Evolutionary conservation across 2,329 filamentous ascomycete genomes (phyloP), one percentile per base, ranked within the genome.

Genomic region (Arthrinium puccinioides): DNA sequence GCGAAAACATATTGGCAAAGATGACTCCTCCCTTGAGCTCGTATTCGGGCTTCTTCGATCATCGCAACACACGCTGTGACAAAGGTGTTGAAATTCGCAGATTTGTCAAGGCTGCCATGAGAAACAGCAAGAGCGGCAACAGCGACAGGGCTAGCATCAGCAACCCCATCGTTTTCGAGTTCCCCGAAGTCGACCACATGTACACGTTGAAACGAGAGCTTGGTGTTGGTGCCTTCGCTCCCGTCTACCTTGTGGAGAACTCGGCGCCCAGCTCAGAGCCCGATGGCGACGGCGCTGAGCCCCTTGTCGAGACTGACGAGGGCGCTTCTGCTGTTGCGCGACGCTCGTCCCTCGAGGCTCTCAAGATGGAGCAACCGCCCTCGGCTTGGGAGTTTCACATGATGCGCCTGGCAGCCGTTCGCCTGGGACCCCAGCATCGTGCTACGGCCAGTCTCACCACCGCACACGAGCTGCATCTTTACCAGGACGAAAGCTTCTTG

Each of bases 381-480:
- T 84, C 81, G 5, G 73, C 85, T 0, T 98, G 92, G 92, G 92
- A 98, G 56, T 98, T 97, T 55, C 85, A 95, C 62, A 94, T 98
- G 61, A 87, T 97, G 67, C 82, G 87, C 2, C 76, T 87, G 38
- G 79, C 85, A 2, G 86, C 90, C 45, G 68, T 75, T 16, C 84
- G 92, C 1, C 70, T 98, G 0, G 83, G 82, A 0, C 72, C 82
- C 1, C 75, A 74, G 21, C 66, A 84, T 42, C 80, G 90, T 11
- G 82, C 84, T 0, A 72, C 79, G 1, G 79, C 86, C 4, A 94
- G 86, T 11, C 71, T 98, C 41, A 79, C 94, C 2, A 74, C 79
- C 25, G 90, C 84, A 0, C 84, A 95, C 48, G 90, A 96, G 56
- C 79, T 96, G 67, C 92, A 97, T 55, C 72, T 96, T 7, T 97